Evolutionary conservation across 2,329 filamentous ascomycete species (phyloP), one percentile per base, ranked within the genome.

Genomic region (Metarhizium rileyi): DNA sequence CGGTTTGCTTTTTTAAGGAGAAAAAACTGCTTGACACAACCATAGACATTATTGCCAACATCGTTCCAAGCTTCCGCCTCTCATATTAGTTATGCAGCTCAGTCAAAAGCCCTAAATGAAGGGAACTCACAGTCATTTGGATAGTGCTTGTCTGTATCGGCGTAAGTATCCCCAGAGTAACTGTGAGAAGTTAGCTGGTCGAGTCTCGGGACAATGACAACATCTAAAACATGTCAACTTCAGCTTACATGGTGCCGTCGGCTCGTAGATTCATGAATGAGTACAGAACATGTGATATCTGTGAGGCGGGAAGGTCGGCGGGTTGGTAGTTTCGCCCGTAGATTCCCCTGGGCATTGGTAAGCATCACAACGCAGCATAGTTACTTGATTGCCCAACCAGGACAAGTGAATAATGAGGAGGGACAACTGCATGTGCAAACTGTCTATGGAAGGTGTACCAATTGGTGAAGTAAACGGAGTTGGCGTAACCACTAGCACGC

Each of bases 221-320:
- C 2, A 9, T 16, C 14, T 9, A 16, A 9, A 5, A 4, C 5
- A 26, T 12, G n/a, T 40, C 7, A 22, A 27, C 20, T 28, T 38
- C 7, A 28, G 64, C 74, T 61, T 75, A 84, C 67, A 91, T 85
- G 58, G 87, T 84, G 30, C 90, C 90, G 48, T 84, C 78, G 0
- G 77, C 63, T 8, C 73, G 72, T 18, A 94, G 66, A 61, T 94
- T 90, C 59, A 87, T 85, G 66, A 95, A 95, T 2, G 89, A 77
- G 60, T 80, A 95, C 2, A 95, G 74, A 2, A 95, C 73, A 58
- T 93, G 87, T 0, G 85, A 91, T 47, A 95, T 69, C 54, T 88
- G 73, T 2, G 79, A 73, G 2, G 74, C 79, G 0, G 84, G 84
- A 8, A 95, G 74, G 56, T 88, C 74, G 47, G 84, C 76, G 0